A percentile compares a stretch with the other conserved stretches of the same genome.
Conservation (phyloP, 306 rosid genomes). For the Ormosia emarginata region DNA sequence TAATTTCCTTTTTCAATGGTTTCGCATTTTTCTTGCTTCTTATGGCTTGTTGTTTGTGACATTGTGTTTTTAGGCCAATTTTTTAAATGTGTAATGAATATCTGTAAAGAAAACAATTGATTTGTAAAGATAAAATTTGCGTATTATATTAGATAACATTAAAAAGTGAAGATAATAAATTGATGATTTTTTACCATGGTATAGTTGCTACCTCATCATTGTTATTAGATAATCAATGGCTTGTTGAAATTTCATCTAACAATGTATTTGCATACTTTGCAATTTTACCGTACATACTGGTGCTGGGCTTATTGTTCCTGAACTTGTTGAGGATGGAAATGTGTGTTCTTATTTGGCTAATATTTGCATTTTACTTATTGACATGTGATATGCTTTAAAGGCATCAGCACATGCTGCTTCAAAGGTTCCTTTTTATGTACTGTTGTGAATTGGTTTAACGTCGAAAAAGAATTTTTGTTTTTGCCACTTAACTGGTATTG, state of each 20-base stretch:
- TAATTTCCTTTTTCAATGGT: not conserved
- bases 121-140: not conserved
- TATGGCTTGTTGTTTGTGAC: not conserved
- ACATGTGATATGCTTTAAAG: not conserved
- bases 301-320: conserved; percentile 88
- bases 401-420: conserved; percentile 4
- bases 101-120: not conserved
- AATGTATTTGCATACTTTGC: not conserved
- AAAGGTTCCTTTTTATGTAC: not conserved
- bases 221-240: not conserved
- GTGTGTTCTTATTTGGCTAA: conserved; percentile 29
- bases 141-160: not conserved
- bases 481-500: not conserved
- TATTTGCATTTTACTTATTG: conserved; percentile 16
- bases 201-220: not conserved
- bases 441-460: not conserved
- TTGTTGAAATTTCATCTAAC: conserved; percentile 2
- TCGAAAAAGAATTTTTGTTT: not conserved
- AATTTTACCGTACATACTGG: conserved; percentile 88
- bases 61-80: not conserved
- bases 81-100: not conserved
- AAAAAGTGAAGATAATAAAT: not conserved
- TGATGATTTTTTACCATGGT: not conserved
- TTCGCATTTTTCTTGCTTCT: not conserved
- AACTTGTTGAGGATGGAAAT: conserved; percentile 74